Conservation (phyloP, 2,329 filamentous ascomycete genomes). For the Botryosphaeria dothidea region DNA sequence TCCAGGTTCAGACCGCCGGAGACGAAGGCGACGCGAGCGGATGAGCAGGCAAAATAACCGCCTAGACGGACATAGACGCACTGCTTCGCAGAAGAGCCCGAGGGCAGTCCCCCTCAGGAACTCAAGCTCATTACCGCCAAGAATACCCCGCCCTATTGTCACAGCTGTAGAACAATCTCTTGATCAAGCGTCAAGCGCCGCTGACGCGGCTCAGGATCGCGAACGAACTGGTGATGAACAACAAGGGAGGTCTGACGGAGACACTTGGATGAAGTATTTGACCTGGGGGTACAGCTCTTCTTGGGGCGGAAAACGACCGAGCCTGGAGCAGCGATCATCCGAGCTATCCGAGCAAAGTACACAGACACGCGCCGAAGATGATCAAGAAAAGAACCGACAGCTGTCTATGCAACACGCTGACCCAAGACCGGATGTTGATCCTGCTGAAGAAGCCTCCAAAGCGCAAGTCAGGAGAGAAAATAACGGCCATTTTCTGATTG, state of each 20-base stretch:
- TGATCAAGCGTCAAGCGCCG: conserved; percentile 43
- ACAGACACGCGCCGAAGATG: neutral
- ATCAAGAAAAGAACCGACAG: conserved; percentile 25
- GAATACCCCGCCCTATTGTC: conserved; percentile 51
- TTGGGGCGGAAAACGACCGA: conserved; percentile 31
- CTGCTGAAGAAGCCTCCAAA: conserved; percentile 64
- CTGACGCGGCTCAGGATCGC: conserved; percentile 25
- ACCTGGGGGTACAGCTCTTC: conserved; percentile 49
- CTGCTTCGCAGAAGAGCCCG: neutral
- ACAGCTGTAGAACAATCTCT: conserved; percentile 45
- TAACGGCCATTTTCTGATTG: conserved; percentile 65
- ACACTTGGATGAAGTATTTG: conserved; percentile 53
- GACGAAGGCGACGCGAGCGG: conserved; percentile 43
- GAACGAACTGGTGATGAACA: conserved; percentile 20
- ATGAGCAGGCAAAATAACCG: conserved; percentile 24
- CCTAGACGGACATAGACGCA: neutral
- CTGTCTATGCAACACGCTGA: conserved; percentile 36
- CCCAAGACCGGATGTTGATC: conserved; percentile 42
- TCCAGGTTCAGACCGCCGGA: conserved; percentile 65
- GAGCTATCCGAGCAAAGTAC: neutral
- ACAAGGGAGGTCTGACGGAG: conserved; percentile 35
- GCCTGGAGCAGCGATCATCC: neutral
- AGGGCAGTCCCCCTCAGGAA: neutral
- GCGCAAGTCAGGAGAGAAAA: conserved; percentile 45
- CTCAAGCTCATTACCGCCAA: conserved; percentile 28